Percentiles rank a stretch among this genome's conserved stretches.
phyloP scores from a whole-genome alignment of 176 grass and related monocot species.

The Eragrostis curvula region DNA sequence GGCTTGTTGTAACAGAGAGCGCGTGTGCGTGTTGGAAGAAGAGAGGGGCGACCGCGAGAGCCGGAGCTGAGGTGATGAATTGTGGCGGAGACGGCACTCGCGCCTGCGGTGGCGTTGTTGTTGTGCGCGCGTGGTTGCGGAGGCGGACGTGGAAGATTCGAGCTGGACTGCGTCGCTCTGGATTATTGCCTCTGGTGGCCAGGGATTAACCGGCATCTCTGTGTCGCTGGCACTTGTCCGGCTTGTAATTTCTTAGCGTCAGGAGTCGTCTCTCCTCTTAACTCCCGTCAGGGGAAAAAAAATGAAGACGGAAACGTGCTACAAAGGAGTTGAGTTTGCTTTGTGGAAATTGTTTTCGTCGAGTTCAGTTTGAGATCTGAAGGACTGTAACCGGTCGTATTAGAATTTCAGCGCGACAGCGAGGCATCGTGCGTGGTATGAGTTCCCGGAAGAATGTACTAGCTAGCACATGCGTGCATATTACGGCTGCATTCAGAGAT shows the following conservation, averaged over 20 bases:
- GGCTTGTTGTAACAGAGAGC: background rate
- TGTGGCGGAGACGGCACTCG: slow-evolving; percentile 36
- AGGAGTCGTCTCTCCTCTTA: background rate
- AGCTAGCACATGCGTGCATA: background rate
- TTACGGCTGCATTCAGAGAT: background rate
- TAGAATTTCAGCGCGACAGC: background rate
- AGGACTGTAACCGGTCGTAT: background rate
- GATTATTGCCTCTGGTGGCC: too few relatives aligned
- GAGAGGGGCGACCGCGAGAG: background rate
- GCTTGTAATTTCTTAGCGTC: background rate
- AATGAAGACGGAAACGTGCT: background rate
- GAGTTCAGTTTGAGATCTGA: background rate
- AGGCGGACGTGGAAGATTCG: background rate
- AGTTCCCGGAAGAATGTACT: background rate
- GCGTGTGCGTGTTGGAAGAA: background rate
- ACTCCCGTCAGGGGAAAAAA: background rate
- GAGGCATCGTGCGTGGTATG: background rate
- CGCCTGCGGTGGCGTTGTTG: background rate
- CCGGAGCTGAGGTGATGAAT: background rate
- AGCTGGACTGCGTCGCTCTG: background rate
- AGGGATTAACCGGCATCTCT: slow-evolving; percentile 9
- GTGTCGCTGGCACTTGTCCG: background rate
- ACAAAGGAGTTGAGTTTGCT: background rate
- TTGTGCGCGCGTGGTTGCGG: slow-evolving; percentile 20
- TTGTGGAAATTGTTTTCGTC: background rate